phyloP scores from a whole-genome alignment of 2,329 filamentous ascomycete species.

The Diaporthe caulivora region DNA sequence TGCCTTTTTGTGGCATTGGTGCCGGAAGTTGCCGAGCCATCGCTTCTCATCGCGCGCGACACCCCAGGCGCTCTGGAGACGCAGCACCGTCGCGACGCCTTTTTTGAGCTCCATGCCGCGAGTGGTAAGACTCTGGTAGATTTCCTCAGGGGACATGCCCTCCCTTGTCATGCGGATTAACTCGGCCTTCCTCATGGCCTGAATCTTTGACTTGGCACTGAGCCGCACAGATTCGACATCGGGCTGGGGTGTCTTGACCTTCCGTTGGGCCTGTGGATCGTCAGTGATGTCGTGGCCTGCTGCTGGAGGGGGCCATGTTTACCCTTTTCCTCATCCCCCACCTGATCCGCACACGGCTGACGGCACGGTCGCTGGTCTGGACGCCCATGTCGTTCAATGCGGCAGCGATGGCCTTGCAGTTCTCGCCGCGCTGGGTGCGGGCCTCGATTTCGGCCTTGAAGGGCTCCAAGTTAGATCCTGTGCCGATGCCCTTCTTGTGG shows the following conservation, averaged over 20 bases:
- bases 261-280: slow-evolving; percentile 37
- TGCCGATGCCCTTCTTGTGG: slow-evolving; percentile 37
- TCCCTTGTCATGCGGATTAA: slow-evolving; percentile 42
- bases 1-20: slow-evolving; percentile 38
- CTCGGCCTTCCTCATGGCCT: slow-evolving; percentile 39
- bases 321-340: slow-evolving; percentile 43
- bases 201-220: slow-evolving; percentile 34
- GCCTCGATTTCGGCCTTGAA: slow-evolving; percentile 41
- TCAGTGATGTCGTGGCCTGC: background rate
- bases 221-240: slow-evolving; percentile 37
- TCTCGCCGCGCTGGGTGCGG: slow-evolving; percentile 41
- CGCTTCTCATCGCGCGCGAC: slow-evolving; percentile 37
- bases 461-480: slow-evolving; percentile 36
- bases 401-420: slow-evolving; percentile 41
- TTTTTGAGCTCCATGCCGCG: slow-evolving; percentile 42
- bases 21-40: slow-evolving; percentile 36
- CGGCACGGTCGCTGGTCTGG: slow-evolving; percentile 40
- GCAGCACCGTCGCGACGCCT: slow-evolving; percentile 40
- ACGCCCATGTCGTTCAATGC: slow-evolving; percentile 40
- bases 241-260: slow-evolving; percentile 39
- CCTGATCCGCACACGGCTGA: slow-evolving; percentile 41
- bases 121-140: slow-evolving; percentile 37
- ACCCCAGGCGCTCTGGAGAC: slow-evolving; percentile 41
- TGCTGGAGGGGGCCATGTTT: background rate
- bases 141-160: slow-evolving; percentile 38